A percentile compares a stretch with the other conserved stretches of the same genome.
Conservation (phyloP, 495 filamentous ascomycete species). For the Parathielavia appendiculata region DNA sequence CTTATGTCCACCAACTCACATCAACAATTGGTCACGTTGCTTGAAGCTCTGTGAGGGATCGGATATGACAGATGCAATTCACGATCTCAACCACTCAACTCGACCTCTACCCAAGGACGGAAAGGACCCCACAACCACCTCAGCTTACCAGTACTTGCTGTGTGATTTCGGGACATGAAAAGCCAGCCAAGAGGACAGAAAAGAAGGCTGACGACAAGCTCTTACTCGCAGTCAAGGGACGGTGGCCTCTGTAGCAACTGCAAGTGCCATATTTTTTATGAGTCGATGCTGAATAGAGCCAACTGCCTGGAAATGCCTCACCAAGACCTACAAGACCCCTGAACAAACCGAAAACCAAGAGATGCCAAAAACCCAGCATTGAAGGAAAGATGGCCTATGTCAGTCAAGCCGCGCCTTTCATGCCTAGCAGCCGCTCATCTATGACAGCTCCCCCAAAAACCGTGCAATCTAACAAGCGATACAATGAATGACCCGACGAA, state of each 20-base stretch:
- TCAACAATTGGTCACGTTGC: neutral
- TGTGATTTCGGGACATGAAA: too few species aligned
- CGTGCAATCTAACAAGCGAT: constrained; percentile 15
- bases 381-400: neutral
- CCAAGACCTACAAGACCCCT: neutral
- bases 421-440: constrained; percentile 9
- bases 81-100: neutral
- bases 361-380: neutral
- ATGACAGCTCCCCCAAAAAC: constrained; percentile 2
- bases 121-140: neutral
- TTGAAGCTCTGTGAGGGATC: neutral
- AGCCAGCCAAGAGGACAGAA: too few species aligned
- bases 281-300: neutral
- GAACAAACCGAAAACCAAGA: neutral
- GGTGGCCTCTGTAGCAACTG: neutral
- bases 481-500: neutral
- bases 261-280: neutral
- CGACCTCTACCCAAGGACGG: neutral
- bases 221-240: too few species aligned
- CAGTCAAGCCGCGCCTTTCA: neutral
- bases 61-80: neutral
- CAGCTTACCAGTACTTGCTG: too few species aligned
- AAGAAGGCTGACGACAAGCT: too few species aligned
- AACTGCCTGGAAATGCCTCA: neutral
- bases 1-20: neutral